Conservation (phyloP, 2,329 filamentous ascomycete genomes). For the Bipolaris sorokiniana region DNA sequence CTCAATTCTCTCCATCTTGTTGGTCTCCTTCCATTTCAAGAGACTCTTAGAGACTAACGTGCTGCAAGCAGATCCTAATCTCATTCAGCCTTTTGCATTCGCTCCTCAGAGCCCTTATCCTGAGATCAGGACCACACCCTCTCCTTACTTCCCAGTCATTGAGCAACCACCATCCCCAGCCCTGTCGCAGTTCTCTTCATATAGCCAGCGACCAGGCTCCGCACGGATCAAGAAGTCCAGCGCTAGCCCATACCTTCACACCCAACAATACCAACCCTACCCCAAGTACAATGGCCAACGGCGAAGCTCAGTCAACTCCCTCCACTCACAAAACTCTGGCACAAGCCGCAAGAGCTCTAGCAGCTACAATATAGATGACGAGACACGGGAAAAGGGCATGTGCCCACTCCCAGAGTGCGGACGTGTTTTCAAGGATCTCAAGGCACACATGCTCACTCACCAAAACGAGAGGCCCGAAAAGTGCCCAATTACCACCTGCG, state of each 20-base stretch:
- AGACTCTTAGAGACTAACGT: constrained; percentile 20
- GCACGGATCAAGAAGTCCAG: constrained; percentile 58
- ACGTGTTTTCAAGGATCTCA: constrained; percentile 85
- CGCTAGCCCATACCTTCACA: constrained; percentile 71
- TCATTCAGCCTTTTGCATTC: constrained; percentile 61
- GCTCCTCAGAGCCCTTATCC: constrained; percentile 51
- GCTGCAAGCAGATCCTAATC: constrained; percentile 59
- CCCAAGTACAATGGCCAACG: constrained; percentile 56
- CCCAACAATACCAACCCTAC: constrained; percentile 62
- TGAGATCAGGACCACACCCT: constrained; percentile 49
- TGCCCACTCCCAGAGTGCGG: constrained; percentile 87
- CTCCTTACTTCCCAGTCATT: constrained; percentile 51
- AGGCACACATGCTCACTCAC: constrained; percentile 94
- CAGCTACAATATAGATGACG: constrained; percentile 49
- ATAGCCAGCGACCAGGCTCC: constrained; percentile 52
- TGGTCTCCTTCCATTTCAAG: constrained; percentile 38
- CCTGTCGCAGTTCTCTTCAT: constrained; percentile 61
- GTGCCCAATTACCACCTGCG: constrained; percentile 89
- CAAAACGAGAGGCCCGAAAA: constrained; percentile 91
- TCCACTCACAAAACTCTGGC: constrained; percentile 68
- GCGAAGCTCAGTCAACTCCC: constrained; percentile 72
- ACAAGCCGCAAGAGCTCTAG: constrained; percentile 59
- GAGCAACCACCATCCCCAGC: constrained; percentile 66
- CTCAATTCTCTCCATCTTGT: constrained; percentile 46
- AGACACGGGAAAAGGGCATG: constrained; percentile 69